phyloP scores from a whole-genome alignment of 1,139 yeast genomes.

The Lizanozyma gosingica region DNA sequence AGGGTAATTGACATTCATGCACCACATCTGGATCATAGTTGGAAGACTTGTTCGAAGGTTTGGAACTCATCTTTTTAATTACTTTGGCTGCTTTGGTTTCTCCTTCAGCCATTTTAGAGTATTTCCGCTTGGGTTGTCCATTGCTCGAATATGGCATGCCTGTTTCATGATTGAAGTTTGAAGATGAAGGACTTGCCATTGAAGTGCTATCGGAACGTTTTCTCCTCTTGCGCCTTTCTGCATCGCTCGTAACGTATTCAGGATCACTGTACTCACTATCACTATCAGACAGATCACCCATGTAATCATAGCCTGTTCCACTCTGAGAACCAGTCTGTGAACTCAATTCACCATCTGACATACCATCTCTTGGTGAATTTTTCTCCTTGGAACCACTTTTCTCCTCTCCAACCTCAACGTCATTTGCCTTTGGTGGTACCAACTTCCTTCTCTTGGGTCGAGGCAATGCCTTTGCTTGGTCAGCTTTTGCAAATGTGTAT shows the following conservation, averaged over 20 bases:
- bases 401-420: constrained; percentile 4
- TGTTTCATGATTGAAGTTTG: neutral
- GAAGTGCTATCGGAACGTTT: neutral
- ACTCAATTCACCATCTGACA: neutral
- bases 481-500: constrained; percentile 16
- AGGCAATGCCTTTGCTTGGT: neutral
- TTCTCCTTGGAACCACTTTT: neutral
- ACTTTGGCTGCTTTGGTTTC: constrained; percentile 4
- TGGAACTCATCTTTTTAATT: constrained; percentile 3
- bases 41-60: constrained; percentile 28
- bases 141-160: neutral
- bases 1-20: constrained; percentile 40
- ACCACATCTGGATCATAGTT: constrained; percentile 43
- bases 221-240: neutral
- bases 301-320: neutral
- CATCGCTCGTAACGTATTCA: neutral
- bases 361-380: neutral
- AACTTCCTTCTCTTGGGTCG: constrained; percentile 8
- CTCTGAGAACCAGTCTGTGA: neutral
- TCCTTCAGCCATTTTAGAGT: constrained; percentile 1
- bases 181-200: neutral
- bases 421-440: constrained; percentile 10
- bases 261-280: neutral
- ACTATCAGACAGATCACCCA: neutral
- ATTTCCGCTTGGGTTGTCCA: neutral